phyloP scores from a whole-genome alignment of 139 green algal genomes.

The Mychonastes homosphaera region DNA sequence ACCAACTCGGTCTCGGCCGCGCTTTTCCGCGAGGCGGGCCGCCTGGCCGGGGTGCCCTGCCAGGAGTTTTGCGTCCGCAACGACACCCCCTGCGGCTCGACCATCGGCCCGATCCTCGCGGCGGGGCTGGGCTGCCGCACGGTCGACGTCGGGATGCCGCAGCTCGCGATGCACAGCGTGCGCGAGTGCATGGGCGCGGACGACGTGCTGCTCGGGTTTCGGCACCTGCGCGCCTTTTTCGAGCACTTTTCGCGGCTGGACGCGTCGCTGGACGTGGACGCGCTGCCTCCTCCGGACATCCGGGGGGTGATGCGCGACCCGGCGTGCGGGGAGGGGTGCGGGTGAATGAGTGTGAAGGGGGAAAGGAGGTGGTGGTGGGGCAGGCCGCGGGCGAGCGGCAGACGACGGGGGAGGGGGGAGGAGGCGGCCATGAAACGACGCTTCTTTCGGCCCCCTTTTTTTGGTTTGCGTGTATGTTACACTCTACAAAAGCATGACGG shows the following conservation, averaged over 20 bases:
- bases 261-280: slow-evolving; percentile 44
- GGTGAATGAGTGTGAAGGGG: too few species aligned
- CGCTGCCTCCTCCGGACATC: slow-evolving; percentile 50
- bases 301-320: slow-evolving; percentile 37
- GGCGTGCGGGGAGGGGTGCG: too few species aligned
- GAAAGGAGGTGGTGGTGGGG: too few species aligned
- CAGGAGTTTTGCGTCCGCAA: slow-evolving; percentile 81
- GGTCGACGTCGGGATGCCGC: slow-evolving; percentile 74
- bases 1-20: slow-evolving; percentile 71
- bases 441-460: too few species aligned
- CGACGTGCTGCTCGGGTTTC: slow-evolving; percentile 51
- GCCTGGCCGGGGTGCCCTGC: slow-evolving; percentile 55
- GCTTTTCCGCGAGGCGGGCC: slow-evolving; percentile 61
- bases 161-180: slow-evolving; percentile 73
- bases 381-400: too few species aligned
- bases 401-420: too few species aligned
- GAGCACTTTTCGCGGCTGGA: slow-evolving; percentile 43
- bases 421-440: too few species aligned
- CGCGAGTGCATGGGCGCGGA: slow-evolving; percentile 68
- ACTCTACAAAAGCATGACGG: too few species aligned
- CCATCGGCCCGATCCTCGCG: slow-evolving; percentile 92
- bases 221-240: slow-evolving; percentile 70
- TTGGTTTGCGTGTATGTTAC: too few species aligned
- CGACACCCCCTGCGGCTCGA: slow-evolving; percentile 95
- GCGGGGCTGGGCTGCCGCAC: slow-evolving; percentile 70